Conservation (phyloP, 2,329 filamentous ascomycete species). For the Delphinella strobiligena region DNA sequence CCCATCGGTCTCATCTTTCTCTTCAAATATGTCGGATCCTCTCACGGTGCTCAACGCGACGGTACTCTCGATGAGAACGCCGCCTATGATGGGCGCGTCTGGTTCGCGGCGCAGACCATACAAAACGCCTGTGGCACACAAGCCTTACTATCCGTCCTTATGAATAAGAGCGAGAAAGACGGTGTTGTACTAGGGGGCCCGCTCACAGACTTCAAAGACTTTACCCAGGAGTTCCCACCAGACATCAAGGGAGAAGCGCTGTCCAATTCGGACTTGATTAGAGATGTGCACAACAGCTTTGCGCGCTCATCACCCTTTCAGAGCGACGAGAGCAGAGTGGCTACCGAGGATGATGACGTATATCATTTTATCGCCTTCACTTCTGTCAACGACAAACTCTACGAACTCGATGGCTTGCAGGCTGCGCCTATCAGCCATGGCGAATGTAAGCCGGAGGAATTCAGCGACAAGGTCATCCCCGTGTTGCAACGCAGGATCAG, state of each 20-base stretch:
- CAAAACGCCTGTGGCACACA: conserved; percentile 98
- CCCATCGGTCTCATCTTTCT: conserved; percentile 81
- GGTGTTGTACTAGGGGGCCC: conserved; percentile 60
- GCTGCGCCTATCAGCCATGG: conserved; percentile 77
- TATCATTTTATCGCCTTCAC: conserved; percentile 98
- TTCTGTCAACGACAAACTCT: conserved; percentile 63
- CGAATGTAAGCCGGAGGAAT: conserved; percentile 61
- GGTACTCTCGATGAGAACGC: conserved; percentile 69
- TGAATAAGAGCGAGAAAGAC: conserved; percentile 53
- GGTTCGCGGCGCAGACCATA: conserved; percentile 95
- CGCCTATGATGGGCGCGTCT: conserved; percentile 51
- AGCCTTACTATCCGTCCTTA: conserved; percentile 77
- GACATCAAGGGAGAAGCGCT: conserved; percentile 60
- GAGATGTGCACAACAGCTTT: conserved; percentile 75
- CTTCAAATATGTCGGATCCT: conserved; percentile 65
- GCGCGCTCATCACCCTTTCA: conserved; percentile 80
- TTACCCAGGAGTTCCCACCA: conserved; percentile 68
- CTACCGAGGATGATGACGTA: conserved; percentile 70
- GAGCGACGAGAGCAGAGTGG: conserved; percentile 70
- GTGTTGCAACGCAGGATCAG: conserved; percentile 75
- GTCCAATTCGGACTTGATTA: conserved; percentile 49
- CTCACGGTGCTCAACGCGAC: conserved; percentile 56
- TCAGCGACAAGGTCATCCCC: conserved; percentile 71
- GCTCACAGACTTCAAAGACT: conserved; percentile 72
- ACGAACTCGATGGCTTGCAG: conserved; percentile 92